Conservation (phyloP, 2,329 filamentous ascomycete species). For the Polychaeton citri region DNA sequence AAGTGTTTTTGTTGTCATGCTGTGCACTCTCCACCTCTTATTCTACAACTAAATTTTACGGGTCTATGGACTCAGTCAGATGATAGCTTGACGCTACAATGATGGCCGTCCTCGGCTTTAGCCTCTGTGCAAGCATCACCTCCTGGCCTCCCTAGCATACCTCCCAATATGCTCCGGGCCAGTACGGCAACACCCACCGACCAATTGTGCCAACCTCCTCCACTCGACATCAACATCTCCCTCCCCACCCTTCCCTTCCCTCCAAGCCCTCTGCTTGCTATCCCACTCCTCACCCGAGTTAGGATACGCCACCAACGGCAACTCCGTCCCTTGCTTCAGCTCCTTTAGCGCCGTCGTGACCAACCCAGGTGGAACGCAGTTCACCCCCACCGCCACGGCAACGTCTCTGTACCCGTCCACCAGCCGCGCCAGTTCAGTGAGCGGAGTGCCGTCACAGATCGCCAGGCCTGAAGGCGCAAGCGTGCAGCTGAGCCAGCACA, state of each 20-base stretch:
- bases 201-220: slow-evolving; percentile 25
- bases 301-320: slow-evolving; percentile 28
- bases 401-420: slow-evolving; percentile 17
- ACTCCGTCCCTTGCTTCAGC: slow-evolving; percentile 11
- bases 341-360: slow-evolving; percentile 21
- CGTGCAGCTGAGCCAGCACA: slow-evolving; percentile 31
- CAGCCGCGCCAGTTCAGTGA: slow-evolving; percentile 19
- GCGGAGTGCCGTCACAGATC: slow-evolving; percentile 29
- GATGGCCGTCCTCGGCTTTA: too few species aligned
- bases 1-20: too few species aligned
- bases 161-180: slow-evolving; percentile 25
- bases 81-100: too few species aligned
- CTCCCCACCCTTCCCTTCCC: slow-evolving; percentile 1
- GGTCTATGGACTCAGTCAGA: too few species aligned
- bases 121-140: too few species aligned
- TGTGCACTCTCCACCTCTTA: too few species aligned
- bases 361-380: slow-evolving; percentile 27
- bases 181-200: slow-evolving; percentile 36
- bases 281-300: slow-evolving; percentile 37
- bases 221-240: too few species aligned
- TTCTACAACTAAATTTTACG: too few species aligned
- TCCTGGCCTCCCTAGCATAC: too few species aligned
- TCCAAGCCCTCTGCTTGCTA: slow-evolving; percentile 23
- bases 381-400: slow-evolving; percentile 32
- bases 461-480: slow-evolving; percentile 19